Evolutionary conservation across 2,329 filamentous ascomycete species (phyloP).

Genomic region (Alternaria viburni): DNA sequence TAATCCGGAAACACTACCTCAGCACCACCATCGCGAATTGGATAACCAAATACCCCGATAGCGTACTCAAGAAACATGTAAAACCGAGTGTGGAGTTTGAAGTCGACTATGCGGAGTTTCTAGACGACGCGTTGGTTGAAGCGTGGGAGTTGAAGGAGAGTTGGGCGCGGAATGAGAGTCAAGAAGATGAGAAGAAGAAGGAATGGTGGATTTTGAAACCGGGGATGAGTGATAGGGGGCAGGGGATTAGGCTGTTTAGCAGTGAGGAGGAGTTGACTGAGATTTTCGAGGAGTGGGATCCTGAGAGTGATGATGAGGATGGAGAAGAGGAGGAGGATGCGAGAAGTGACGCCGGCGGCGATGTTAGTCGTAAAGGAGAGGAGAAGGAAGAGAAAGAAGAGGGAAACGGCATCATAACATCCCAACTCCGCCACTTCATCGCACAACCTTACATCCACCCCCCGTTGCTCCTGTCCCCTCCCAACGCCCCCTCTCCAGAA

Average conservation of each 20-base stretch:
- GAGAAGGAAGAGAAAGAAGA: slow-evolving; percentile 39
- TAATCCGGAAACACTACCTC: slow-evolving; percentile 96
- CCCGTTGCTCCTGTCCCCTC: slow-evolving; percentile 71
- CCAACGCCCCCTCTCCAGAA: background rate
- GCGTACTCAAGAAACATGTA: slow-evolving; percentile 71
- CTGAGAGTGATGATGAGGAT: slow-evolving; percentile 68
- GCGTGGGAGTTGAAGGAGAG: slow-evolving; percentile 85
- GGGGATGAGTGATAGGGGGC: slow-evolving; percentile 94
- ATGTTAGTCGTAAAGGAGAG: background rate
- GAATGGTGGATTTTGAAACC: slow-evolving; percentile 99
- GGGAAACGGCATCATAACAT: slow-evolving; percentile 72
- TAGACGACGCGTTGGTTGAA: slow-evolving; percentile 91
- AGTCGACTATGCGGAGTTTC: slow-evolving; percentile 93
- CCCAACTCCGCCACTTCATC: slow-evolving; percentile 93
- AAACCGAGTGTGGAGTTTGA: slow-evolving; percentile 86
- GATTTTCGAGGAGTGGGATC: slow-evolving; percentile 94
- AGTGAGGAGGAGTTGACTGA: slow-evolving; percentile 80
- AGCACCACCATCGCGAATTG: slow-evolving; percentile 83
- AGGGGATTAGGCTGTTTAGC: slow-evolving; percentile 89
- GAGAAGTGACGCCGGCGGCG: slow-evolving; percentile 37
- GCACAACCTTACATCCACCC: slow-evolving; percentile 94
- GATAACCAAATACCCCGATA: slow-evolving; percentile 80
- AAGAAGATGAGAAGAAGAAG: slow-evolving; percentile 39
- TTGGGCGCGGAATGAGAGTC: slow-evolving; percentile 68
- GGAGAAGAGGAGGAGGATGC: slow-evolving; percentile 47